Conservation (phyloP, 352 stramenopile species). For the Pythium grandisporangium region DNA sequence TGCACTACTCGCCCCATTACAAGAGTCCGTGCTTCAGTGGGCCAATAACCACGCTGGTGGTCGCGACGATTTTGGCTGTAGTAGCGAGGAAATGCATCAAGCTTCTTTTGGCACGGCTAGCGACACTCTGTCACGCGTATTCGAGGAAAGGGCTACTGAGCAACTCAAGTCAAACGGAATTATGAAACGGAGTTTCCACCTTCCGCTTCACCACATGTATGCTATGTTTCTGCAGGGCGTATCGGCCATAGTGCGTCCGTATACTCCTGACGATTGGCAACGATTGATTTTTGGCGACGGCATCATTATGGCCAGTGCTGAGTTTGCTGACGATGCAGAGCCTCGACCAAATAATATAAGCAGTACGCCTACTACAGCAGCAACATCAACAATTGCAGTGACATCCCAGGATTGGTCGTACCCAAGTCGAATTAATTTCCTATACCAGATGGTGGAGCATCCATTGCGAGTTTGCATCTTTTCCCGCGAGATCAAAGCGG, state of each 20-base stretch:
- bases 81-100: too few species aligned
- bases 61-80: constrained; percentile 8
- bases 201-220: constrained; percentile 74
- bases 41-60: constrained; percentile 20
- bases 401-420: too few species aligned
- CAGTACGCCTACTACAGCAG: too few species aligned
- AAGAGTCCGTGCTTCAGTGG: constrained; percentile 20
- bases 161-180: constrained; percentile 4
- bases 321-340: constrained; percentile 15
- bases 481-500: constrained; percentile 60
- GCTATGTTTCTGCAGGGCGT: constrained; percentile 44
- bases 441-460: constrained; percentile 31
- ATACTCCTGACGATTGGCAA: constrained; percentile 31
- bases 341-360: too few species aligned
- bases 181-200: constrained; percentile 60
- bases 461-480: constrained; percentile 56
- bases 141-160: constrained; percentile 1
- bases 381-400: too few species aligned
- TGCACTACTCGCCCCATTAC: constrained; percentile 35
- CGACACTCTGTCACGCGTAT: constrained; percentile 1
- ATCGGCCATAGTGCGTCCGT: constrained; percentile 24
- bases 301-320: constrained; percentile 6
- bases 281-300: constrained; percentile 21
- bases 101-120: background rate
- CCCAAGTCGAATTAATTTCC: constrained; percentile 42